A percentile compares a stretch with the other conserved stretches of the same genome.
These are phyloP conservation scores for Botryotinia globosa DNA, from an alignment of 2,329 filamentous ascomycete genomes.

Conservation along the genomic window DNA sequence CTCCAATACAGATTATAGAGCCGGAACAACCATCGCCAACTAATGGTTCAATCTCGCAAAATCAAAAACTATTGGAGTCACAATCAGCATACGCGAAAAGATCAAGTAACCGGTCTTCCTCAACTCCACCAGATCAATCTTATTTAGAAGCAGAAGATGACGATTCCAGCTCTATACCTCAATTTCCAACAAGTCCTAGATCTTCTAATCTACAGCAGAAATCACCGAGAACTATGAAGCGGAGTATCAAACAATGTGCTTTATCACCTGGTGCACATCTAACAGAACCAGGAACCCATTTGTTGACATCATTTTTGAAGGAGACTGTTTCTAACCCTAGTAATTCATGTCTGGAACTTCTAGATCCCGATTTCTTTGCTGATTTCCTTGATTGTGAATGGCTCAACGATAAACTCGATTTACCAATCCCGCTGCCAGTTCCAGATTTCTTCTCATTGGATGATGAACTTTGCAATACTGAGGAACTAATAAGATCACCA, in stretches of 20 bases:
- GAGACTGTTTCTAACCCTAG: background rate
- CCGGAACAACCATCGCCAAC: background rate
- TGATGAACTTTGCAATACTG: background rate
- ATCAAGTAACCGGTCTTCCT: background rate
- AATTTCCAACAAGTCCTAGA: background rate
- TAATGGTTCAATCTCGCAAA: background rate
- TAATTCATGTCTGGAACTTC: background rate
- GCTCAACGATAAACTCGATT: background rate
- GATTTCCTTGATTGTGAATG: background rate
- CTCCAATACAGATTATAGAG: background rate
- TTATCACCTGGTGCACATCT: background rate
- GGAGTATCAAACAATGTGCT: background rate
- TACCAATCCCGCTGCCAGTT: background rate
- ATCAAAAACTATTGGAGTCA: background rate
- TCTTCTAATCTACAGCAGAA: background rate
- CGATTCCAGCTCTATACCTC: background rate
- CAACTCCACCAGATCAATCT: background rate
- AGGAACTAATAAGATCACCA: fast-evolving
- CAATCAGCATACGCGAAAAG: background rate
- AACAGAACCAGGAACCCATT: background rate
- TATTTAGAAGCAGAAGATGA: too few species aligned
- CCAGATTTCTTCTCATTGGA: background rate
- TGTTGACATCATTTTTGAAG: background rate
- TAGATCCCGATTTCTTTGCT: background rate
- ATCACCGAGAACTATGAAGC: background rate